phyloP scores from a whole-genome alignment of 139 green algal genomes.

The Picochlorum sp. region DNA sequence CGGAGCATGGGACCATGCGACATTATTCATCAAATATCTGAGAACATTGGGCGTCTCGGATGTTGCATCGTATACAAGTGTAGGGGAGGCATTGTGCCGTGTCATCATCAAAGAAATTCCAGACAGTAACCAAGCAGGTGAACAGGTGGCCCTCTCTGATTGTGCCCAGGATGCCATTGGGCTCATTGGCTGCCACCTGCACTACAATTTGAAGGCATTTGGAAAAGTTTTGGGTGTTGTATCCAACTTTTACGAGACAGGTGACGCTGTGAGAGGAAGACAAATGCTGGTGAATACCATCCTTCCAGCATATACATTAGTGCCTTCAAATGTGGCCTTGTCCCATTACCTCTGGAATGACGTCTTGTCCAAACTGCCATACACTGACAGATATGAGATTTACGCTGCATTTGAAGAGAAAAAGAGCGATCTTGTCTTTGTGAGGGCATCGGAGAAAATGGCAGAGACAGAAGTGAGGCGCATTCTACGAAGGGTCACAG shows the following conservation, averaged over 20 bases:
- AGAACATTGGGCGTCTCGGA: conserved; percentile 22
- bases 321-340: conserved; percentile 44
- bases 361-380: conserved; percentile 55
- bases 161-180: conserved; percentile 25
- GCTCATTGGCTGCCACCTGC: conserved; percentile 25
- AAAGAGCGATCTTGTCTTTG: conserved; percentile 15
- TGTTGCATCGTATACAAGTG: conserved; percentile 27
- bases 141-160: neutral
- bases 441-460: conserved; percentile 36
- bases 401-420: conserved; percentile 45
- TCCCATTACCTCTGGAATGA: conserved; percentile 53
- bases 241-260: neutral
- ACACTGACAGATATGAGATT: conserved; percentile 42
- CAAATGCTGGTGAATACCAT: conserved; percentile 38
- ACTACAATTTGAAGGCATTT: conserved; percentile 16
- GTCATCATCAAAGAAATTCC: conserved; percentile 7
- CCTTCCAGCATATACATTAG: conserved; percentile 52
- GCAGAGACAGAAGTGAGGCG: conserved; percentile 37
- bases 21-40: conserved; percentile 33
- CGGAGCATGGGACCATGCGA: conserved; percentile 31
- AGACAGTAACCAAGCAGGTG: neutral
- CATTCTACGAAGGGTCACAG: conserved; percentile 43
- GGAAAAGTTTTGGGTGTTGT: neutral
- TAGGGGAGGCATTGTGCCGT: conserved; percentile 33
- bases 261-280: neutral